Evolutionary conservation across 2,329 filamentous ascomycete species (phyloP).

Genomic region (Penicillium sp.): DNA sequence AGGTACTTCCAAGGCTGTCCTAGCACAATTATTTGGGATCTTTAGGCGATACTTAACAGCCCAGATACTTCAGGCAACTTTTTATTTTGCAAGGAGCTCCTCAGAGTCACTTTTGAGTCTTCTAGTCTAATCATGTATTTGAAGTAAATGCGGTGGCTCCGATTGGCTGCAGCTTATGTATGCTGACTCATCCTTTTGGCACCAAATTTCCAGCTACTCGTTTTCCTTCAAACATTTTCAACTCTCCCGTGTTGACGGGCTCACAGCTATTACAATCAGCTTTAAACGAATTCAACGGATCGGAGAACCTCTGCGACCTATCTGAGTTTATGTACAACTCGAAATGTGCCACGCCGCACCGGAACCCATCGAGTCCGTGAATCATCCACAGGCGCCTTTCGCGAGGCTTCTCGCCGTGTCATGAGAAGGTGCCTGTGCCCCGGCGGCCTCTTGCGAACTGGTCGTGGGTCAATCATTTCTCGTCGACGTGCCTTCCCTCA

Average conservation of each 20-base stretch:
- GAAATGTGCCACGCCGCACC: slow-evolving; percentile 28
- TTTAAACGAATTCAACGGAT: not conserved
- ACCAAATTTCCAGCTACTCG: slow-evolving; percentile 14
- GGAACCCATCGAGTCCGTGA: slow-evolving; percentile 29
- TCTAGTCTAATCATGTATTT: not conserved
- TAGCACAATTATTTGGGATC: too few relatives aligned
- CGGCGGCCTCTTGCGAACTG: slow-evolving; percentile 36
- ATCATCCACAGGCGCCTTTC: slow-evolving; percentile 27
- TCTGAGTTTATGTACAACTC: slow-evolving; percentile 17
- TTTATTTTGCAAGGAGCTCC: not conserved
- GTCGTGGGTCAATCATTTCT: slow-evolving; percentile 25
- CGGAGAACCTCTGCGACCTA: slow-evolving; percentile 8
- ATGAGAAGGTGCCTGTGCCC: slow-evolving; percentile 43
- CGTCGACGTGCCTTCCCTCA: slow-evolving; percentile 8
- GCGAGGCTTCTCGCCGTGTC: slow-evolving; percentile 36
- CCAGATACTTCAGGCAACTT: not conserved
- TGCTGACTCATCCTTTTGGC: slow-evolving; percentile 4
- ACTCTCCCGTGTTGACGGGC: not conserved
- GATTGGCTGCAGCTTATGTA: slow-evolving; percentile 9
- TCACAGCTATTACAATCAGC: not conserved
- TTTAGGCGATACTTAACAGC: not conserved
- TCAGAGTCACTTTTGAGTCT: not conserved
- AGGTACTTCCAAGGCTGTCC: too few relatives aligned
- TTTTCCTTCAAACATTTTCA: not conserved
- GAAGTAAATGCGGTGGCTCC: slow-evolving; percentile 13